These are phyloP conservation scores for Talaromyces wortmannii DNA, from an alignment of 495 filamentous ascomycete species.

Conservation along the genomic window DNA sequence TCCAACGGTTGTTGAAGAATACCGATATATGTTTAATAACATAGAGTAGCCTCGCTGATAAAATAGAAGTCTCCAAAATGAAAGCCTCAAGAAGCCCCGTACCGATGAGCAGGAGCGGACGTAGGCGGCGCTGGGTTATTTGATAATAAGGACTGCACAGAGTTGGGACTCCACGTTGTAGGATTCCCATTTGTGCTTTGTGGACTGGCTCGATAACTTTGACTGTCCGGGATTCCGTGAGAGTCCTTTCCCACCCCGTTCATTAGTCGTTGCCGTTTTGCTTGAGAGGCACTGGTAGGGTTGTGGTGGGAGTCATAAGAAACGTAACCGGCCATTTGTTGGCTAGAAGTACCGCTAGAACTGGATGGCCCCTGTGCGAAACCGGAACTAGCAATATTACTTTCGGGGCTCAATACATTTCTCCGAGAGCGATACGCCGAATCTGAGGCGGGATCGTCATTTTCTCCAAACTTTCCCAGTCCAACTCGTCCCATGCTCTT, in stretches of 20 bases:
- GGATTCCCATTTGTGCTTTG: not conserved
- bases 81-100: not conserved
- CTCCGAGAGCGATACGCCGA: slow-evolving; percentile 16
- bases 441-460: slow-evolving; percentile 10
- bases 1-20: not conserved
- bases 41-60: not conserved
- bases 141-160: slow-evolving; percentile 4
- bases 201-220: not conserved
- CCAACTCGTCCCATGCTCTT: slow-evolving; percentile 37
- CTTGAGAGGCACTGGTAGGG: slow-evolving; percentile 17
- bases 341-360: slow-evolving; percentile 18
- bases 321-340: slow-evolving; percentile 28
- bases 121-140: not conserved
- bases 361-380: slow-evolving; percentile 18
- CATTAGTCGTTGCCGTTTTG: slow-evolving; percentile 37
- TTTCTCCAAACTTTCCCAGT: slow-evolving; percentile 16
- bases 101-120: not conserved
- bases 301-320: slow-evolving; percentile 17
- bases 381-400: not conserved
- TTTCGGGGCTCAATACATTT: slow-evolving; percentile 8
- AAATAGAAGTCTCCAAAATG: not conserved
- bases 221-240: not conserved
- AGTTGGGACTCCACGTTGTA: slow-evolving; percentile 1
- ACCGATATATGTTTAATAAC: not conserved
- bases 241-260: slow-evolving; percentile 18